phyloP scores from a whole-genome alignment of 257 asterid genomes.

The Datura wrightii region DNA sequence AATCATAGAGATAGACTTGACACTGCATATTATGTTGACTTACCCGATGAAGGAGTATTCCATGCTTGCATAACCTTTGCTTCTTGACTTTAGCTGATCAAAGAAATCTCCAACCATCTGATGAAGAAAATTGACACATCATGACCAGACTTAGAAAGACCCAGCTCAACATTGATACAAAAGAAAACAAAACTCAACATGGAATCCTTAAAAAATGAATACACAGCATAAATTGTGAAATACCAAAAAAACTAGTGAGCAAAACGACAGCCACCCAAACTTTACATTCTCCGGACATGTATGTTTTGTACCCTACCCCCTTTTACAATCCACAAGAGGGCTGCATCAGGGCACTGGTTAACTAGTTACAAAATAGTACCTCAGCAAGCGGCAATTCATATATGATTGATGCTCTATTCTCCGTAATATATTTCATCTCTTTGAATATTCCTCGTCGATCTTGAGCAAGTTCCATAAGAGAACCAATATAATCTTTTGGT shows the following conservation, averaged over 20 bases:
- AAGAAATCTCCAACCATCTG: slow-evolving; percentile 99
- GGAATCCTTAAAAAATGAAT: slow-evolving; percentile 18
- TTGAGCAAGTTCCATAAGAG: slow-evolving; percentile 98
- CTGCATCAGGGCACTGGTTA: slow-evolving; percentile 12
- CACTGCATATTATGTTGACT: slow-evolving; percentile 17
- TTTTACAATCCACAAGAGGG: not conserved
- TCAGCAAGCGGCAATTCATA: slow-evolving; percentile 95
- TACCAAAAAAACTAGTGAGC: slow-evolving; percentile 10
- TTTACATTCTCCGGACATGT: slow-evolving; percentile 19
- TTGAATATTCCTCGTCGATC: slow-evolving; percentile 95
- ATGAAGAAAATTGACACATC: slow-evolving; percentile 42
- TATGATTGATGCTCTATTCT: slow-evolving; percentile 72
- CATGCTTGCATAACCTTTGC: slow-evolving; percentile 99
- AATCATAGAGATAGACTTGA: not conserved
- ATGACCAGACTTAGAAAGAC: slow-evolving; percentile 2
- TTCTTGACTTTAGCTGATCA: slow-evolving; percentile 97
- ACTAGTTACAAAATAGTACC: slow-evolving; percentile 56
- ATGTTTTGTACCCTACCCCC: not conserved
- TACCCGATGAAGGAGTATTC: slow-evolving; percentile 95
- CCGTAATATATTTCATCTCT: slow-evolving; percentile 91
- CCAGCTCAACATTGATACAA: slow-evolving; percentile 16
- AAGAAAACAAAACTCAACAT: too few relatives aligned
- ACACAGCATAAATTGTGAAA: not conserved
- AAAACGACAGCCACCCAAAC: not conserved
- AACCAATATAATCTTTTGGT: slow-evolving; percentile 94